Base-by-base conservation (phyloP, 352 stramenopile genomes). In the Globisporangium solare region DNA sequence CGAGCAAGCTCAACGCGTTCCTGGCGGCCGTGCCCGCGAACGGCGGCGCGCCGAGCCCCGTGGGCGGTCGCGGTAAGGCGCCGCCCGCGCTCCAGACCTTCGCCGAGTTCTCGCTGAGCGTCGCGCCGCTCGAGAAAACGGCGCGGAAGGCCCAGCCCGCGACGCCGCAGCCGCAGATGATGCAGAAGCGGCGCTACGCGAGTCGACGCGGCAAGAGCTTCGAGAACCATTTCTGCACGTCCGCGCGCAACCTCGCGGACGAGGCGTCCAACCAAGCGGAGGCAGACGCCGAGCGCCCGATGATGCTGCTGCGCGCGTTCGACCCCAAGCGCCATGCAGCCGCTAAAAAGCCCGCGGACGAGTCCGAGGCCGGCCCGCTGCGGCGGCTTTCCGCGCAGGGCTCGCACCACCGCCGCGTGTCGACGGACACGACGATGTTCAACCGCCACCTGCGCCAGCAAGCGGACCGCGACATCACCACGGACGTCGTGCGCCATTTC, bases 1-100 rank as follows among this genome's bases (percentile, higher is more conserved):
- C 70, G 45, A 84, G 61, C 71, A 91, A 89, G 60, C 74, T 91
- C 40, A 87, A 88, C 63, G 81, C 81, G 40, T 91, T 91, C 68
- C 66, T 91, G 61, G 81, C 81, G 47, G 56, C 79, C 12, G 71
- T 91, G 56, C 81, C 81, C 10, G 71, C 76, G 43, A 35, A 35
- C 27, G 27, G 27, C 56, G 70, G 67, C 8, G 63, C 71, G 47
- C 65, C 68, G 6, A 74, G 67, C 18, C 78, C 64, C 17, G 64
- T 72, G 6, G 31, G 54, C 15, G 27, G 27, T 35, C 27, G 27
- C 27, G 7, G 27, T 10, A 35, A 35, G 27, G 27, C 27, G 27
- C 27, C 27, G 27, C 27, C 27, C 6, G 27, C 10, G 27, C 11
- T 47, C 32, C 52, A 60, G 14, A 20, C 48, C 27, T 71, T 77